Evolutionary conservation across 2,329 filamentous ascomycete species (phyloP), one percentile per base, ranked within the genome.

Genomic region (Penicillium digitatum): DNA sequence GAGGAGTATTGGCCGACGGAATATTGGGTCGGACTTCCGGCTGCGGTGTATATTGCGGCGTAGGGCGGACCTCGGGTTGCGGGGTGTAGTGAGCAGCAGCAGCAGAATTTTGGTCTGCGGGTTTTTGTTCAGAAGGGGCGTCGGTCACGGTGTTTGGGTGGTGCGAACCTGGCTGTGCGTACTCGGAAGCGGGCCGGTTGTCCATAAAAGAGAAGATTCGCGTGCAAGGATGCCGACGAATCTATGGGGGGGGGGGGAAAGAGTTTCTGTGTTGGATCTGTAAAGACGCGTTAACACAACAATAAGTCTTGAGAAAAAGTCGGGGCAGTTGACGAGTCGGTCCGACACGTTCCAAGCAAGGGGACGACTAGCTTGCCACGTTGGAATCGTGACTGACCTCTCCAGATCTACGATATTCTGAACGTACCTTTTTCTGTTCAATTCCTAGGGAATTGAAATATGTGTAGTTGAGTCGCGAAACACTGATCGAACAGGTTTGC

Each of bases 31-130:
- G 85, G 70, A 86, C 85, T 79, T 96, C 91, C 79, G 88, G 87
- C 72, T 89, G 87, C 70, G 86, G 85, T 67, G 88, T 82, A 78
- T 95, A 95, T 78, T 93, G 88, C 79, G 69, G 63, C 49, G 69
- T 62, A n/a, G 70, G 67, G 54, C 72, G 72, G 48, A 65, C 65
- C 62, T 74, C 72, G 31, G 70, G 65, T 61, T 74, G 72, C 50
- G 72, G 69, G 52, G 71, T 72, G 65, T 74, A 74, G 59, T 73
- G 70, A 70, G 71, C 65, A 66, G 70, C 69, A 69, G 88, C 89
- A 88, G 89, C 87, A 89, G 91, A 89, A 78, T 88, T 82, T 82
- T 90, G 89, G 88, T 95, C 92, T 94, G 88, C 85, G 79, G 79
- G 79, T 75, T 87, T 84, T 75, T 82, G 86, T 88, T 95, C 90